phyloP scores from a whole-genome alignment of 2,329 filamentous ascomycete species.

The Polytolypa hystricis region DNA sequence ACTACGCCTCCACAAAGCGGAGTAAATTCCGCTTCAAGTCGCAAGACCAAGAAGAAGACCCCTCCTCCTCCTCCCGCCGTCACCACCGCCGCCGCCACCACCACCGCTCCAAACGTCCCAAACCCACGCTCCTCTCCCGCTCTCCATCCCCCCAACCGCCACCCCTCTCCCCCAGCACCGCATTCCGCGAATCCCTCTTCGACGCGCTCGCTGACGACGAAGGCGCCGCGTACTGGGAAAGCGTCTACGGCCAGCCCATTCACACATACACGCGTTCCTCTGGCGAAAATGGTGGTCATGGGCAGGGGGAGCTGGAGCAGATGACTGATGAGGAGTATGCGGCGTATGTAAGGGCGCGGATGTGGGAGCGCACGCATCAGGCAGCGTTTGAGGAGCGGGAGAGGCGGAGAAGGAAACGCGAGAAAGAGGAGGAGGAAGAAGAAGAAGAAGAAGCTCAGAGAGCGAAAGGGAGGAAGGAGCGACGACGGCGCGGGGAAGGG shows the following conservation, averaged over 20 bases:
- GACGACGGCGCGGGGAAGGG: conserved; percentile 16
- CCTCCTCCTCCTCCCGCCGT: conserved; percentile 8
- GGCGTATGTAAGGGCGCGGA: conserved; percentile 67
- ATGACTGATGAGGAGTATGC: conserved; percentile 95
- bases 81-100: conserved; percentile 15
- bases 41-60: conserved; percentile 4
- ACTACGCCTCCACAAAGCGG: conserved; percentile 11
- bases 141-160: conserved; percentile 1
- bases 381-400: conserved; percentile 69
- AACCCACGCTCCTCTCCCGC: conserved; percentile 10
- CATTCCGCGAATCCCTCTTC: conserved; percentile 89
- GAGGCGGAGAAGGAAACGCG: conserved; percentile 43
- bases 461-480: no score
- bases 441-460: no score
- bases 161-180: conserved; percentile 45
- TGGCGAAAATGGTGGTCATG: conserved; percentile 34
- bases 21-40: conserved; percentile 28
- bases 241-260: conserved; percentile 91
- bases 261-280: conserved; percentile 58
- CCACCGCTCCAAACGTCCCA: conserved; percentile 18
- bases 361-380: conserved; percentile 93
- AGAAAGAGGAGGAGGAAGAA: conserved; percentile 35
- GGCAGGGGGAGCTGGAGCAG: conserved; percentile 53
- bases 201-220: conserved; percentile 96
- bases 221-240: conserved; percentile 88